Percentiles rank a stretch among this genome's conserved stretches.
Evolutionary conservation across 1,139 yeast species (phyloP).

Genomic region (Taiozyma sp.): DNA sequence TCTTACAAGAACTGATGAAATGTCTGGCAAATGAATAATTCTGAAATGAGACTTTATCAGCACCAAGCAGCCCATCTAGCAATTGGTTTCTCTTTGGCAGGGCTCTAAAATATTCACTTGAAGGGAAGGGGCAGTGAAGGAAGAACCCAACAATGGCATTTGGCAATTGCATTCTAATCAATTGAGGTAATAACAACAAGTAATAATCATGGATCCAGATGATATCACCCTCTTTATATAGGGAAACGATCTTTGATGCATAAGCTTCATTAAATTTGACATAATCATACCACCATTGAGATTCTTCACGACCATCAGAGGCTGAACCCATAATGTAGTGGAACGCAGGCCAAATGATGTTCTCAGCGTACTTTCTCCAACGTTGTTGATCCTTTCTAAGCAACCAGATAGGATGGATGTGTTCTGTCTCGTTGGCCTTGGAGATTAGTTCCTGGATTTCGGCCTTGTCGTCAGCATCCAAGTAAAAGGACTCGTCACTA

Average conservation of each 20-base stretch:
- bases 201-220: conserved; percentile 97
- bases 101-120: conserved; percentile 91
- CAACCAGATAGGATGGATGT: conserved; percentile 84
- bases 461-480: conserved; percentile 50
- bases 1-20: conserved; percentile 81
- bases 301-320: conserved; percentile 65
- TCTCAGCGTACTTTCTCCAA: conserved; percentile 89
- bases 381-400: conserved; percentile 60
- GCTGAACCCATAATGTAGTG: conserved; percentile 80
- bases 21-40: conserved; percentile 83
- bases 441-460: conserved; percentile 41
- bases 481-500: conserved; percentile 50
- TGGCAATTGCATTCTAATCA: conserved; percentile 76
- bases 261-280: conserved; percentile 88
- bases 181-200: conserved; percentile 75
- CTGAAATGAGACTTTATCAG: conserved; percentile 83
- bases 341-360: conserved; percentile 88
- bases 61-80: conserved; percentile 87
- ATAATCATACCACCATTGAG: conserved; percentile 86
- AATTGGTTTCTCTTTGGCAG: conserved; percentile 76
- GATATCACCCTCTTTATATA: conserved; percentile 85
- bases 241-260: conserved; percentile 64
- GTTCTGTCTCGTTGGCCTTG: conserved; percentile 38
- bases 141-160: conserved; percentile 79
- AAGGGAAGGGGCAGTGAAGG: conserved; percentile 90